Evolutionary conservation across 805 yeast genomes (phyloP), one percentile per base, ranked within the genome.

Genomic region (Wickerhamiella dianesei): DNA sequence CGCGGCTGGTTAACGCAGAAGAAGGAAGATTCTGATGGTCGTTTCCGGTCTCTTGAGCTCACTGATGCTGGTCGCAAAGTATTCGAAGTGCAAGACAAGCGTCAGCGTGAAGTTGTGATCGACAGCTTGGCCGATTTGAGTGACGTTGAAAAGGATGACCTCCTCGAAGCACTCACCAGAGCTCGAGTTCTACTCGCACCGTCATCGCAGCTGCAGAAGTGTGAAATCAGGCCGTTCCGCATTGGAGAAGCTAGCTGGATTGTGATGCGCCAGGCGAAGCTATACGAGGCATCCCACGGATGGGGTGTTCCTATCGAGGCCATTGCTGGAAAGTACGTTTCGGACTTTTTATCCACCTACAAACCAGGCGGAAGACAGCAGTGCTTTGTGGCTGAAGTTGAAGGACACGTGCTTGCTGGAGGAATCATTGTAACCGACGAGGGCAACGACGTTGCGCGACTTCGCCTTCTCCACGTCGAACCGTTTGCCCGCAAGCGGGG

Each of bases 351-450:
- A 25, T 35, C 13, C 13, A 21, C 16, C 17, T 40, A 16, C 29
- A 32, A 32, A 13, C 25, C 5, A 16, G 44, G 37, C 13, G 32
- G 32, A 25, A 22, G 35, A 13, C 44, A 45, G 22, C 36, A 20
- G 19, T 45, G 44, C 42, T 45, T 35, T 18, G 21, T 45, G 4
- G 48, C 48, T 21, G 48, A 45, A 29, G 13, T 45, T 19, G 41
- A 41, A 17, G 17, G 39, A 21, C 14, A 35, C 19, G 29, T 45
- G 12, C 17, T 36, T 36, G 48, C 44, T 9, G 48, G 48, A 4
- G 44, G 36, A 3, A 21, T 36, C n/a, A 4, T 45, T 17, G 20
- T 45, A 3, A 41, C 41, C 2, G 29, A 41, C 20, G 48, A 45
- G n/a, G 20, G 32, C 18, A 32, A 32, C 3, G 37, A 19, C 3